Conservation (phyloP, 345 rosid species). For the Raphanus sativus region DNA sequence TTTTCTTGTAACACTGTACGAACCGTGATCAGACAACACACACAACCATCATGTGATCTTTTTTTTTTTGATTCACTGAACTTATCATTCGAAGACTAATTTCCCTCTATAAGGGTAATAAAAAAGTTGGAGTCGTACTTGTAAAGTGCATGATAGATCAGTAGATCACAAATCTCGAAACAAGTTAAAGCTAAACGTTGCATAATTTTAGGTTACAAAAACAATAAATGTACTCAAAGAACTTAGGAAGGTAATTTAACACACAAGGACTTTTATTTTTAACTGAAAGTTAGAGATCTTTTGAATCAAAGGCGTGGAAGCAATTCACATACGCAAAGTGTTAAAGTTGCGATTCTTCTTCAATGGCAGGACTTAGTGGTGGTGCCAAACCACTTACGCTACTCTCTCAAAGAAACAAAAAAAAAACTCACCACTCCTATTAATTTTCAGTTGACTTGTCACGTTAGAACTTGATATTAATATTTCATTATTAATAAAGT, state of each 20-base stretch:
- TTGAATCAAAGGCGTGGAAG: slow-evolving; percentile 18
- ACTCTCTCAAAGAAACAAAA: neutral
- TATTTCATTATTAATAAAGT: neutral
- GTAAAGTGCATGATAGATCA: neutral
- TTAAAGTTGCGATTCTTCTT: slow-evolving; percentile 31
- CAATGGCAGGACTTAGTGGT: slow-evolving; percentile 33
- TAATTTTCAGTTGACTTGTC: slow-evolving; percentile 26
- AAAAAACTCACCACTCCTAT: slow-evolving; percentile 20
- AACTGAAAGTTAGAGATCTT: slow-evolving; percentile 5
- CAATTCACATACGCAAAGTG: slow-evolving; percentile 39
- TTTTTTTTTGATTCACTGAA: slow-evolving; percentile 21
- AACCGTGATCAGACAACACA: slow-evolving; percentile 29
- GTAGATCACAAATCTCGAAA: neutral
- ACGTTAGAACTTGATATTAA: slow-evolving; percentile 1
- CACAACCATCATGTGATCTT: slow-evolving; percentile 34
- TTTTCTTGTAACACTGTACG: slow-evolving; percentile 9
- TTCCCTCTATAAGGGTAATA: slow-evolving; percentile 12
- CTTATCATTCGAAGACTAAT: slow-evolving; percentile 5
- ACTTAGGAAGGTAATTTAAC: slow-evolving; percentile 1
- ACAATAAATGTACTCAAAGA: slow-evolving; percentile 18
- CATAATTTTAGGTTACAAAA: slow-evolving; percentile 23
- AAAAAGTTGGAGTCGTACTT: slow-evolving; percentile 2
- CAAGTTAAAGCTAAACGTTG: slow-evolving; percentile 19
- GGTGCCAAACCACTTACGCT: slow-evolving; percentile 39
- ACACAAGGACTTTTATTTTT: neutral